Evolutionary conservation across 441 rosid species (phyloP).

Genomic region (Mallotus repandus): DNA sequence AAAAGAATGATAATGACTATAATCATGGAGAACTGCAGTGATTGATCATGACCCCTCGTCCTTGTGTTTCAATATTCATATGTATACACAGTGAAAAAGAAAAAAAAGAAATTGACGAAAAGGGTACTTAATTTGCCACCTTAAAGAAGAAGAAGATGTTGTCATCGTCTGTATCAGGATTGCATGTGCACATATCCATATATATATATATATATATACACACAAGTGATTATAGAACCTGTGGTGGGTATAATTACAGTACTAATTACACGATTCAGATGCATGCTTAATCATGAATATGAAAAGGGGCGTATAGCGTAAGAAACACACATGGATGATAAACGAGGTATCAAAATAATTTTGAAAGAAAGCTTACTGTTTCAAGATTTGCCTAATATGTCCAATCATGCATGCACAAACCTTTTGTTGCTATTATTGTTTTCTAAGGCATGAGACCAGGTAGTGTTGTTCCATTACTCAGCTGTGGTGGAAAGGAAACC

Average conservation of each 20-base stretch:
- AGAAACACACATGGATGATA: background rate
- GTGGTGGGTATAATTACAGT: slow-evolving; percentile 5
- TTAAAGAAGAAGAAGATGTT: background rate
- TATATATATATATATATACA: too few relatives aligned
- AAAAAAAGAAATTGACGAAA: too few relatives aligned
- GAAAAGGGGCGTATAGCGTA: background rate
- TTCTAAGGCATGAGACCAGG: slow-evolving; percentile 22
- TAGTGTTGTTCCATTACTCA: background rate
- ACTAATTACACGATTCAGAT: background rate
- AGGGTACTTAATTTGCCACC: background rate
- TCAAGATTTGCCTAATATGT: slow-evolving; percentile 28
- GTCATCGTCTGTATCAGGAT: background rate
- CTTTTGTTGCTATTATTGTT: slow-evolving; percentile 19
- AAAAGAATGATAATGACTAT: background rate
- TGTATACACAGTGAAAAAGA: background rate
- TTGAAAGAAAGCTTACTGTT: slow-evolving; percentile 1
- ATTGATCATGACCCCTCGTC: background rate
- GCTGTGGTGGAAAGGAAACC: background rate
- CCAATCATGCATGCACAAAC: slow-evolving; percentile 7
- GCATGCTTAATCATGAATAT: slow-evolving; percentile 9
- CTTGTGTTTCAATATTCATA: too few relatives aligned
- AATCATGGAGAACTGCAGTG: background rate
- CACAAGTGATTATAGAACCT: background rate
- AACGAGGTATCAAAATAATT: background rate
- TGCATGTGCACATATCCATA: background rate